Evolutionary conservation across 495 filamentous ascomycete species (phyloP), one percentile per base, ranked within the genome.

Genomic region (Penicillium dipodomyicola): DNA sequence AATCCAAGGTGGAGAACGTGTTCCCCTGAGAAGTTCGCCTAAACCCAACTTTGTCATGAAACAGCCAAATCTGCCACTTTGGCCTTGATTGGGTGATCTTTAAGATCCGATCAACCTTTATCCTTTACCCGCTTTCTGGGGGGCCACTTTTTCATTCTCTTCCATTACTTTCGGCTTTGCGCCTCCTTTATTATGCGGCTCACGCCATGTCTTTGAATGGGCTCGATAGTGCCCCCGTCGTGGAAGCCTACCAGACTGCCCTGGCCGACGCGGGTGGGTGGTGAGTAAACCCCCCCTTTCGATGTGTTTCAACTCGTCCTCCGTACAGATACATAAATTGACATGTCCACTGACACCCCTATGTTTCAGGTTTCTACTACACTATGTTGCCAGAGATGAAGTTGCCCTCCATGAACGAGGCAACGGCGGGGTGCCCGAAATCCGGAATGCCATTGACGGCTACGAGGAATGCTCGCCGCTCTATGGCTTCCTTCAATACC

Each of bases 201-300:
- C 68, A 65, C 72, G 67, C 60, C 72, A 98, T 98, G 94, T 97
- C 94, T 80, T 81, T 98, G 75, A 96, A 97, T 87, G 94, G 94
- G 61, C 80, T 98, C 78, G 94, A 97, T 77, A 82, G 84, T 78
- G 77, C 82, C 63, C 80, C 82, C 61, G 80, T 98, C 67, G 80
- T 84, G 71, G 91, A 93, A 72, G 92, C 92, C 61, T 88, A 96
- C 76, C 89, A 92, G 62, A 75, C 80, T 61, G 88, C 91, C 46
- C 77, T 87, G 57, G 80, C 79, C 37, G 95, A 98, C 68, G 85
- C 89, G 39, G 94, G 93, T 72, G 92, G 91, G 87, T 98, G 94
- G 94, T 98, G 79, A 75, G 92, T 82, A 40, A 5, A n/a, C n/a
- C 23, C 44, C 54, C 49, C 55, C 44, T 58, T 54, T 40, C 19